These are phyloP conservation scores for Cyclotella sp. DNA, from an alignment of 108 stramenopile species.

Conservation along the genomic window DNA sequence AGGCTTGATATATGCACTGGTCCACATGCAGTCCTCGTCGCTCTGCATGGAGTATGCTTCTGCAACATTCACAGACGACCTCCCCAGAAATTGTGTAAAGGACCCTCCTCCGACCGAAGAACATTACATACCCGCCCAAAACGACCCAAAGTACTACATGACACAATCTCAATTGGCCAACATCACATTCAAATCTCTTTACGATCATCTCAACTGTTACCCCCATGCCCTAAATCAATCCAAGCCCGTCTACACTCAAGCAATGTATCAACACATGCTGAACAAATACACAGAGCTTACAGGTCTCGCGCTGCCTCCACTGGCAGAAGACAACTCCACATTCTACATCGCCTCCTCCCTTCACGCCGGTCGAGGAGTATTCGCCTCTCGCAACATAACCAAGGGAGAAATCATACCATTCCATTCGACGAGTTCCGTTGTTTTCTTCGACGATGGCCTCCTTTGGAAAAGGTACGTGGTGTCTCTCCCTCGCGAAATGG, in stretches of 20 bases:
- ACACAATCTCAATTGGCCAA: background rate
- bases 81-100: background rate
- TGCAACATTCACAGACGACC: no score
- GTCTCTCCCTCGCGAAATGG: slow-evolving; percentile 1
- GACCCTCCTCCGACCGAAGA: background rate
- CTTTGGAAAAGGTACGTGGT: slow-evolving; percentile 2
- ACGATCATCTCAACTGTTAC: slow-evolving; percentile 11
- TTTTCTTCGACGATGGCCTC: background rate
- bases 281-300: background rate
- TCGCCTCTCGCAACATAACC: background rate
- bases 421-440: background rate
- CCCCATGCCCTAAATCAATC: background rate
- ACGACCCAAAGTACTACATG: background rate
- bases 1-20: no score
- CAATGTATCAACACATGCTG: slow-evolving; percentile 5
- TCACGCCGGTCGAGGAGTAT: slow-evolving; percentile 1
- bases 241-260: background rate
- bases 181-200: background rate
- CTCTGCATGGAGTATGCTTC: no score
- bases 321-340: background rate
- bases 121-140: background rate
- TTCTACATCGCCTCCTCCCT: background rate
- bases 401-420: slow-evolving; percentile 18
- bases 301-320: background rate
- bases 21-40: no score